Evolutionary conservation across 306 rosid species (phyloP).

Genomic region (Clitoria ternatea): DNA sequence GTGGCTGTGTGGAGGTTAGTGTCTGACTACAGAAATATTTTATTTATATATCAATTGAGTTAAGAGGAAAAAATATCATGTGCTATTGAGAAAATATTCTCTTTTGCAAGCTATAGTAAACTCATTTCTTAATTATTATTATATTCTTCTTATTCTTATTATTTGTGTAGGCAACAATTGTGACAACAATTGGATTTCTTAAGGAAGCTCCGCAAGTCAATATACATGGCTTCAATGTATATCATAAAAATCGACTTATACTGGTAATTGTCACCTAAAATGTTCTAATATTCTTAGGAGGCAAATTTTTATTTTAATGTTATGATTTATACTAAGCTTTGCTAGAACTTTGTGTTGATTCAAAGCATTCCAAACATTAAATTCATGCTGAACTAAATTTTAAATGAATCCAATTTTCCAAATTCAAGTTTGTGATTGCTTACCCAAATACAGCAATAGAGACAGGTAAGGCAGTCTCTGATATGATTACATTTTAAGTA

Average conservation of each 20-base stretch:
- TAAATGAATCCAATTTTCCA: too few species aligned
- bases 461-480: too few species aligned
- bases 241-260: constrained; percentile 92
- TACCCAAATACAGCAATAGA: too few species aligned
- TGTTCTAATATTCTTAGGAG: neutral
- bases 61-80: neutral
- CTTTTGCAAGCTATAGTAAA: neutral
- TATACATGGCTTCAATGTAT: constrained; percentile 83
- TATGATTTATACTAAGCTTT: too few species aligned
- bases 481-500: too few species aligned
- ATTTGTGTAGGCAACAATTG: constrained; percentile 47
- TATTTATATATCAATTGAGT: neutral
- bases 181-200: constrained; percentile 87
- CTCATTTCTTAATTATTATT: neutral
- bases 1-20: constrained; percentile 59
- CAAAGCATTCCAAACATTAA: too few species aligned
- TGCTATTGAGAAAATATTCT: neutral
- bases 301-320: neutral
- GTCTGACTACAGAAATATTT: constrained; percentile 11
- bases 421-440: too few species aligned
- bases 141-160: constrained; percentile 11
- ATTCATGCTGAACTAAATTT: too few species aligned
- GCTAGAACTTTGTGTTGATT: too few species aligned
- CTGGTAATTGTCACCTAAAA: constrained; percentile 43
- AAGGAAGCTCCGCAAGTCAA: constrained; percentile 78